phyloP scores from a whole-genome alignment of 805 yeast species.

The Nakazawaea populi region DNA sequence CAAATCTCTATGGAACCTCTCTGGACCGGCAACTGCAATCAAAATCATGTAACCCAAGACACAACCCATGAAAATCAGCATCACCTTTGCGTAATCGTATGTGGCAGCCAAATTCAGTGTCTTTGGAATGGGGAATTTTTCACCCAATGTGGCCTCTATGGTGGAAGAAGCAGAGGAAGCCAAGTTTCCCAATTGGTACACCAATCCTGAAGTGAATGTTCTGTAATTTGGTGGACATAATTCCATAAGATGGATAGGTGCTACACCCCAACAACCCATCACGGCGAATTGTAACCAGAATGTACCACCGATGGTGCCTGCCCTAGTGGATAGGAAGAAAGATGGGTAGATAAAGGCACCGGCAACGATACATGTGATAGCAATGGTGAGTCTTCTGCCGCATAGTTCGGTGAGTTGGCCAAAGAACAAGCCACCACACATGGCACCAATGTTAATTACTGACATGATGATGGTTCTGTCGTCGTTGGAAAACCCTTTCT shows the following conservation, averaged over 20 bases:
- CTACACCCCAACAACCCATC: slow-evolving; percentile 72
- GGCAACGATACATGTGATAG: slow-evolving; percentile 44
- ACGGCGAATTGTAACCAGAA: slow-evolving; percentile 63
- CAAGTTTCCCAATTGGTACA: slow-evolving; percentile 69
- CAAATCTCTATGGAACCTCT: slow-evolving; percentile 11
- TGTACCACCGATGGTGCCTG: slow-evolving; percentile 46
- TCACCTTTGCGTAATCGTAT: slow-evolving; percentile 62
- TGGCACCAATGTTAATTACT: slow-evolving; percentile 63
- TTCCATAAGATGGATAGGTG: slow-evolving; percentile 62
- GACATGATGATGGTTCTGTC: slow-evolving; percentile 53
- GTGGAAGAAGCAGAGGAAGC: slow-evolving; percentile 69
- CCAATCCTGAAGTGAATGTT: slow-evolving; percentile 54
- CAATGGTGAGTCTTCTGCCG: slow-evolving; percentile 57
- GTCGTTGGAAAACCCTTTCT: slow-evolving; percentile 39
- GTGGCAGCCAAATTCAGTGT: slow-evolving; percentile 22
- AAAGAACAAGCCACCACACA: slow-evolving; percentile 54
- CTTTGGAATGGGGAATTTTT: slow-evolving; percentile 44
- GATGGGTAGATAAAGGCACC: slow-evolving; percentile 62
- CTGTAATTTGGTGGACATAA: slow-evolving; percentile 60
- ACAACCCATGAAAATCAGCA: slow-evolving; percentile 65
- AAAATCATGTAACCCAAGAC: slow-evolving; percentile 49
- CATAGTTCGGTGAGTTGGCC: slow-evolving; percentile 52
- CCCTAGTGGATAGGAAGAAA: slow-evolving; percentile 36
- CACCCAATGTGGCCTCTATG: slow-evolving; percentile 60
- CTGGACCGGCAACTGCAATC: slow-evolving; percentile 48